phyloP scores from a whole-genome alignment of 2,329 filamentous ascomycete genomes.

The Bipolaris zeicola region DNA sequence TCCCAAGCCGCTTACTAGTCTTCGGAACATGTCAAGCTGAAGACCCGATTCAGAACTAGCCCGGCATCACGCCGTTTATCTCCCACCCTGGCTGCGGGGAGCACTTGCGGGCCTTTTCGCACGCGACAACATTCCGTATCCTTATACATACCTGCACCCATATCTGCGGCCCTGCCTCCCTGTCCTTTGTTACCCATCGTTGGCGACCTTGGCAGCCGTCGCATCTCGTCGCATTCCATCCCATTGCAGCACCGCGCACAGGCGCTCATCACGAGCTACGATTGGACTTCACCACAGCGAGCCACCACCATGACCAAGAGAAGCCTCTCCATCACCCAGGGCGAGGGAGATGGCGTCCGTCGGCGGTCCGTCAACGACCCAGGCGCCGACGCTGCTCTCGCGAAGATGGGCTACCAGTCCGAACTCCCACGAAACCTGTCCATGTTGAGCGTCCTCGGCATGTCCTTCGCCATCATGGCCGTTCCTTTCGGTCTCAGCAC shows the following conservation, averaged over 20 bases:
- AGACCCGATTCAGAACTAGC: constrained; percentile 3
- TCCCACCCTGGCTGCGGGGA: constrained; percentile 4
- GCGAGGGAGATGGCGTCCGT: constrained; percentile 13
- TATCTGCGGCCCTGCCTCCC: not conserved
- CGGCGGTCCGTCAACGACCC: constrained; percentile 40
- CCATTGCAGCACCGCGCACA: not conserved
- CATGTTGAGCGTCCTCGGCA: constrained; percentile 71
- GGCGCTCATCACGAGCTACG: constrained; percentile 3
- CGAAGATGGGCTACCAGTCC: constrained; percentile 70
- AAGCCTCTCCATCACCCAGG: constrained; percentile 27
- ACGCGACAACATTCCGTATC: constrained; percentile 1
- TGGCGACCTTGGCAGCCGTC: not conserved
- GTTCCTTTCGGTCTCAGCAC: constrained; percentile 71
- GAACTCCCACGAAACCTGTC: constrained; percentile 70
- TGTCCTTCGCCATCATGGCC: constrained; percentile 78
- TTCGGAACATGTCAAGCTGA: constrained; percentile 2
- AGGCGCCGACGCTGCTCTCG: constrained; percentile 64
- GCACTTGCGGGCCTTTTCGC: not conserved
- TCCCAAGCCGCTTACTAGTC: not conserved
- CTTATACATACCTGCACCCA: not conserved
- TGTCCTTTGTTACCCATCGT: not conserved
- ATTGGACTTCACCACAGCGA: not conserved
- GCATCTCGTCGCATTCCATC: not conserved
- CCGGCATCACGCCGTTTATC: constrained; percentile 5
- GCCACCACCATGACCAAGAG: constrained; percentile 22